Evolutionary conservation across 495 filamentous ascomycete species (phyloP), one percentile per base, ranked within the genome.

Genomic region (Daldinia decipiens): DNA sequence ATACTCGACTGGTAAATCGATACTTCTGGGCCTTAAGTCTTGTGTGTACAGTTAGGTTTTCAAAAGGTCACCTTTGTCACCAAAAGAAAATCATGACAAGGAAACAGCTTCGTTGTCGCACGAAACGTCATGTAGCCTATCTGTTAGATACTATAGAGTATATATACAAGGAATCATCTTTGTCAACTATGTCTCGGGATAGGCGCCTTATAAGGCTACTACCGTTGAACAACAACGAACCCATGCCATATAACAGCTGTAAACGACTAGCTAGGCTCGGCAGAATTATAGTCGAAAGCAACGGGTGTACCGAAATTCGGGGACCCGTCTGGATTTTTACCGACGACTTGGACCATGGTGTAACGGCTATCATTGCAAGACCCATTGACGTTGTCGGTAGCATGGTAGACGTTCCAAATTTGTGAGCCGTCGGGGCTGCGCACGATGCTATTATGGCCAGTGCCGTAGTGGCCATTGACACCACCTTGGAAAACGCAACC

Each of bases 401-500:
- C 86, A 68, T 88, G 85, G 70, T 81, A 88, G 2, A 82, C 82
- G 59, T 82, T 83, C 75, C 85, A 81, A 27, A 81, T 82, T 71
- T 83, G 77, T 2, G 72, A 74, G 2, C 79, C 83, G 65, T 87
- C 83, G 9, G 86, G 84, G 24, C 81, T 82, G 6, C 70, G 60
- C 59, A 84, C 83, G 72, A 86, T 85, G 15, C 78, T 77, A 70
- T 88, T 87, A 53, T 87, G 85, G 0, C 85, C 86, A 0, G 86
- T 82, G 2, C 86, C 86, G 47, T 82, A 84, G 72, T 86, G 84
- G 2, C 85, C 84, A 60, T 85, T 83, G 3, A 79, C 81, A 51
- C 76, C 77, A 15, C 65, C 66, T 8, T 53, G 55, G 24, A 80
- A 67, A 5, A 79, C 59, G 47, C 74, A 77, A 9, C 72, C 74